phyloP scores from a whole-genome alignment of 176 grass and related monocot species.

The Sorghum bicolor region Sorghum_bicolor_NCBIv3 NC_012870.2:66257501-66258000 shows the following conservation, averaged over 20 bases:
- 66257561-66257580: conserved; percentile 71
- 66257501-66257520: conserved; percentile 34
- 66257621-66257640: background rate
- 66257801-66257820: conserved; percentile 6
- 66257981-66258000: conserved; percentile 59
- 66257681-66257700: background rate
- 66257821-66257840: conserved; percentile 9
- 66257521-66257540: conserved; percentile 74
- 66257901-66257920: conserved; percentile 12
- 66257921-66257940: conserved; percentile 7
- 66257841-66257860: background rate
- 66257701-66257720: background rate
- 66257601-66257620: background rate
- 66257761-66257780: background rate
- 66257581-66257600: conserved; percentile 18
- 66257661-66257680: background rate
- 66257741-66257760: background rate
- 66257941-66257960: conserved; percentile 70
- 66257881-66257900: background rate
- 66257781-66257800: conserved; percentile 4
- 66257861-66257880: background rate
- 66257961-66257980: conserved; percentile 81
- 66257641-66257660: conserved; percentile 3
- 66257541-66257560: conserved; percentile 77
- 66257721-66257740: background rate